Conservation (phyloP, 306 rosid genomes). For the Begonia fuchsioides region DNA sequence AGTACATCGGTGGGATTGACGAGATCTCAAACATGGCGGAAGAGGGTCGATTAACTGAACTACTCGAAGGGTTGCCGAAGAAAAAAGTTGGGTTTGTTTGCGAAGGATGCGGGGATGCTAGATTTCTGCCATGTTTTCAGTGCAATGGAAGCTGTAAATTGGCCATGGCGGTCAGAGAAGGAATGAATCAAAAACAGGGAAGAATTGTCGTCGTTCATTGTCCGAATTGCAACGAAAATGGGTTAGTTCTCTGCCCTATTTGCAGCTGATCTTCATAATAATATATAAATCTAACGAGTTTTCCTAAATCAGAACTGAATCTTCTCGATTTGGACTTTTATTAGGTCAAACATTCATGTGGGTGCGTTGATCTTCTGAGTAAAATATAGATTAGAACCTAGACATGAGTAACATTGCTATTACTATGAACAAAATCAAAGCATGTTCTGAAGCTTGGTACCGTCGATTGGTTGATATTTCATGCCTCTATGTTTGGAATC, state of each 20-base stretch:
- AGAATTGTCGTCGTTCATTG: slow-evolving; percentile 34
- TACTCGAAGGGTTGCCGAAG: slow-evolving; percentile 52
- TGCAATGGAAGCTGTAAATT: slow-evolving; percentile 78
- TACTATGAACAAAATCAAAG: too few relatives aligned
- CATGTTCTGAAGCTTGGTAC: too few relatives aligned
- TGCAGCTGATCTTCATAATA: slow-evolving; percentile 30
- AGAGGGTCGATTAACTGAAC: slow-evolving; percentile 44
- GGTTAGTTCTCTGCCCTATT: slow-evolving; percentile 66
- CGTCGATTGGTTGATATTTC: too few relatives aligned
- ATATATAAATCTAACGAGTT: too few relatives aligned
- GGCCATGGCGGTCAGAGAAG: slow-evolving; percentile 22
- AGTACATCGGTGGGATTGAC: slow-evolving; percentile 59
- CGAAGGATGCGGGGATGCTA: slow-evolving; percentile 72
- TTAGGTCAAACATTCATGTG: too few relatives aligned
- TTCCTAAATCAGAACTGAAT: too few relatives aligned
- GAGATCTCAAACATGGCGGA: slow-evolving; percentile 45
- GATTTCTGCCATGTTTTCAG: slow-evolving; percentile 60
- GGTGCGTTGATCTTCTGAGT: too few relatives aligned
- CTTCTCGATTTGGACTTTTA: too few relatives aligned
- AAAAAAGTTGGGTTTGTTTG: slow-evolving; percentile 44
- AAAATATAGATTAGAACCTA: too few relatives aligned
- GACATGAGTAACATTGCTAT: too few relatives aligned
- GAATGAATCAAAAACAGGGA: slow-evolving; percentile 18
- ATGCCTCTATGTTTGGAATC: too few relatives aligned
- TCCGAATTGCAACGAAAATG: slow-evolving; percentile 72